Conservation (phyloP, 768 basidiomycete species). For the Mycena latifolia region DNA sequence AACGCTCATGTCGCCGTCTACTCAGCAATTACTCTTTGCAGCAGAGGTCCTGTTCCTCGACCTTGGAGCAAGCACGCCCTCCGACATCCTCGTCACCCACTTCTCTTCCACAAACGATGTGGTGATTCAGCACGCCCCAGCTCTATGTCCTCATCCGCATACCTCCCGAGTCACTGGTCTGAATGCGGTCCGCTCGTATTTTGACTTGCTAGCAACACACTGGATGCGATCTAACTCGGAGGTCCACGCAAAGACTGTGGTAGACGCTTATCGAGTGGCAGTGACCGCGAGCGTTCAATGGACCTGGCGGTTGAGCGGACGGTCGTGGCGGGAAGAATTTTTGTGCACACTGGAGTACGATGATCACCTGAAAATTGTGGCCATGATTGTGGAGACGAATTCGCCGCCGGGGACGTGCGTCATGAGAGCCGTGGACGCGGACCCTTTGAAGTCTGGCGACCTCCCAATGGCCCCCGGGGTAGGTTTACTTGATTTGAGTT, state of each 20-base stretch:
- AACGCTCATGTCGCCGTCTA: slow-evolving; percentile 30
- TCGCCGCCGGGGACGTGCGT: slow-evolving; percentile 57
- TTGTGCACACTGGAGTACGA: slow-evolving; percentile 60
- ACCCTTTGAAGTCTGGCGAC: slow-evolving; percentile 14
- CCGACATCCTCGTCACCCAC: slow-evolving; percentile 49
- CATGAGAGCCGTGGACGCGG: slow-evolving; percentile 57
- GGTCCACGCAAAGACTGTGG: slow-evolving; percentile 41
- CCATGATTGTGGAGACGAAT: slow-evolving; percentile 55
- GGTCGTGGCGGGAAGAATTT: slow-evolving; percentile 60
- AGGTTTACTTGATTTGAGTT: background rate
- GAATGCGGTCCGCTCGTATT: slow-evolving; percentile 63
- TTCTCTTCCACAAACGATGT: slow-evolving; percentile 56
- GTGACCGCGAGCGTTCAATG: slow-evolving; percentile 56
- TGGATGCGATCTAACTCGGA: slow-evolving; percentile 52
- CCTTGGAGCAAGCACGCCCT: slow-evolving; percentile 48
- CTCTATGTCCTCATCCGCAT: slow-evolving; percentile 47
- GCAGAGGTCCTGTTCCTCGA: slow-evolving; percentile 54
- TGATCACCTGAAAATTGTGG: slow-evolving; percentile 55
- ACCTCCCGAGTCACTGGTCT: slow-evolving; percentile 52
- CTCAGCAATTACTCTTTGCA: slow-evolving; percentile 47
- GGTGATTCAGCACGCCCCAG: slow-evolving; percentile 56
- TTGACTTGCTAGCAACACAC: slow-evolving; percentile 60
- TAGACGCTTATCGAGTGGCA: slow-evolving; percentile 43
- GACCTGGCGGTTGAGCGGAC: slow-evolving; percentile 60
- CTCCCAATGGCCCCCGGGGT: slow-evolving; percentile 7